These are phyloP conservation scores for Colletotrichum filicis DNA, from an alignment of 2,329 filamentous ascomycete species.

Conservation along the genomic window DNA sequence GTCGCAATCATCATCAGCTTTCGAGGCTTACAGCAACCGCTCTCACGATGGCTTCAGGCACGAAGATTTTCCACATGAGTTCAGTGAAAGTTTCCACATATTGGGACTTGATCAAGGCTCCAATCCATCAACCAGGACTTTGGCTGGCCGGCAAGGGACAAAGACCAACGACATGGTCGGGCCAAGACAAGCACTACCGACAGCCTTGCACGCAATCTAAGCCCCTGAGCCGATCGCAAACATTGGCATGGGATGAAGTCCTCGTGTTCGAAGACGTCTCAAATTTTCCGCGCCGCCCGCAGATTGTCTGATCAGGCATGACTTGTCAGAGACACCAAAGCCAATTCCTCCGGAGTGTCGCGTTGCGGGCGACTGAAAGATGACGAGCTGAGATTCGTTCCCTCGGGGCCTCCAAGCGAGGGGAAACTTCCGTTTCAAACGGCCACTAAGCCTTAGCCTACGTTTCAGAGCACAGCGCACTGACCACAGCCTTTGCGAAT, in stretches of 20 bases:
- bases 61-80: background rate
- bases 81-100: background rate
- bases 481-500: slow-evolving; percentile 10
- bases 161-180: background rate
- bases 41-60: background rate
- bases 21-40: background rate
- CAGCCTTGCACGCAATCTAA: background rate
- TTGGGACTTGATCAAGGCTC: background rate
- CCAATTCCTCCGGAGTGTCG: background rate
- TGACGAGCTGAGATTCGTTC: background rate
- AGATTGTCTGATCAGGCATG: slow-evolving; percentile 3
- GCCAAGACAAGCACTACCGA: background rate
- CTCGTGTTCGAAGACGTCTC: slow-evolving; percentile 22
- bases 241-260: slow-evolving; percentile 12
- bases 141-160: no score
- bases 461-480: slow-evolving; percentile 21
- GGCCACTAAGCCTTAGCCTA: slow-evolving; percentile 8
- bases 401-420: background rate
- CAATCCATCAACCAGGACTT: background rate
- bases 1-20: background rate
- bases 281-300: slow-evolving; percentile 19
- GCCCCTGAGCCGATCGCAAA: slow-evolving; percentile 15
- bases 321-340: background rate
- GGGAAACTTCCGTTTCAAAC: slow-evolving; percentile 26
- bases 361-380: background rate